These are phyloP conservation scores for Euphorbia celastroides DNA, from an alignment of 441 rosid species.

Conservation along the genomic window DNA sequence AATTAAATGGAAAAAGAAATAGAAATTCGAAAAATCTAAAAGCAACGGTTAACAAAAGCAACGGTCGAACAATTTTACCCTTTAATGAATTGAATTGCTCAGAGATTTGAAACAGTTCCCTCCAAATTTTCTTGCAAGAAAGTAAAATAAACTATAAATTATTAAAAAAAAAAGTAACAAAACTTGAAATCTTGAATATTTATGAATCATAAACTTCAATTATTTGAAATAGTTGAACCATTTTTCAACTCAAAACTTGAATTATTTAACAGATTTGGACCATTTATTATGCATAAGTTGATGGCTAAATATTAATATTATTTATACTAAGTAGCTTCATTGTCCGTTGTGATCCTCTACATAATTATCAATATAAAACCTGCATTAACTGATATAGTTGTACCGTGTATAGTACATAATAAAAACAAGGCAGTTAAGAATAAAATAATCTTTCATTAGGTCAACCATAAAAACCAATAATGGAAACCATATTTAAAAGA, in stretches of 20 bases:
- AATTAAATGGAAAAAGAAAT: constrained; percentile 9
- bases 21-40: constrained; percentile 31
- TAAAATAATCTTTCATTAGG: background rate
- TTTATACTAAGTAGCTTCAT: too few relatives aligned
- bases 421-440: background rate
- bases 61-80: constrained; percentile 32
- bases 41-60: constrained; percentile 38
- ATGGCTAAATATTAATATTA: too few relatives aligned
- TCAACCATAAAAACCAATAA: background rate
- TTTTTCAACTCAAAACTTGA: too few relatives aligned
- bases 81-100: constrained; percentile 37
- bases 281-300: too few relatives aligned
- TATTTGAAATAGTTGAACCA: too few relatives aligned
- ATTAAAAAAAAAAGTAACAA: too few relatives aligned
- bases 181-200: too few relatives aligned
- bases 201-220: too few relatives aligned
- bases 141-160: too few relatives aligned
- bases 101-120: constrained; percentile 47
- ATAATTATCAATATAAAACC: too few relatives aligned
- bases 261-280: too few relatives aligned
- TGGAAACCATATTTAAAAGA: background rate
- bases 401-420: background rate
- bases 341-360: too few relatives aligned
- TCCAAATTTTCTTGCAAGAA: constrained; percentile 23
- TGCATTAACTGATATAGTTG: background rate